Base-by-base conservation (phyloP, 371 early-diverging fungal genomes). In the Actinomortierella wolfii region DNA sequence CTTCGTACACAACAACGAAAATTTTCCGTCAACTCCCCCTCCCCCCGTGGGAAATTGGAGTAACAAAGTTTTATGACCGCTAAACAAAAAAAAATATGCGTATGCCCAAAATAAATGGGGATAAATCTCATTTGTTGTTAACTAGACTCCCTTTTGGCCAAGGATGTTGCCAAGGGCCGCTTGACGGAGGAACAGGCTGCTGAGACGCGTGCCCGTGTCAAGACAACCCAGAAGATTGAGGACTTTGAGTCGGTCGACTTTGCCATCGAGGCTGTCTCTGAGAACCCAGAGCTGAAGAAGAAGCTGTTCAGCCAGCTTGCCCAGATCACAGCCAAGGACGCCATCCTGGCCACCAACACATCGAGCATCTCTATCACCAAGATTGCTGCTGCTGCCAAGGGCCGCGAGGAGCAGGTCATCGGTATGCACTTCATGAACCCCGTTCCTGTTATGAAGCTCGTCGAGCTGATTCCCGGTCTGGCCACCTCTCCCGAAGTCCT, bases 401-500 rank as follows among this genome's bases (percentile, higher is more conserved):
- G 87, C 7, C 91, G 95, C n/a, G 90, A 92, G 42, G 79, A 90
- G 69, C 68, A 83, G 79, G 93, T 95, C 34, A 89, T 94, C 73
- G 94, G 94, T 44, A 94, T 94, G 92, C 94, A 94, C 67, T 95
- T 94, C 67, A 94, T 95, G 94, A 94, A 94, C 78, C 93, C 95
- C 34, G 97, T 98, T 17, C 98, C 98, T 4, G 95, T 98, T 52
- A 98, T 98, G 98, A 93, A 94, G 79, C 81, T 97, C 24, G 97
- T 98, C 2, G 98, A 98, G 77, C 89, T 98, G 61, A 98, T 98
- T 67, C 94, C 98, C 8, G 97, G 97, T 20, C 70, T 97, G 57
- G 92, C 91, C 39, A 97, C 97, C 5, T 82, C 84, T 20, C 56
- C 74, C 34, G 77, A 80, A 24, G 94, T 96, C 15, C 75, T 95